Percentiles rank a stretch among this genome's conserved stretches.
Evolutionary conservation across 805 yeast species (phyloP).

Genomic region (Candida maesae): DNA sequence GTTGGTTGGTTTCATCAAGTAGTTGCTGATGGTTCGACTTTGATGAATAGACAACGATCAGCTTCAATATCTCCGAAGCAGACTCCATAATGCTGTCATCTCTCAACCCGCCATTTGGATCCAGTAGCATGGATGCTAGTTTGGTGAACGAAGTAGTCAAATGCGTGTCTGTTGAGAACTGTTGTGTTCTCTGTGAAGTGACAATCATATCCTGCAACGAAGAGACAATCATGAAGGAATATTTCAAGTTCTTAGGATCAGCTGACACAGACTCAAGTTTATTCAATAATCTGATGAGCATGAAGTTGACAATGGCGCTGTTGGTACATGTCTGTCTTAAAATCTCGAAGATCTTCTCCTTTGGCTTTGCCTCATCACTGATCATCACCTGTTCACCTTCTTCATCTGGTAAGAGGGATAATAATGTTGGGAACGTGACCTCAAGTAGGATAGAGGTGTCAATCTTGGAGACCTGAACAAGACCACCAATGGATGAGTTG

Average conservation of each 20-base stretch:
- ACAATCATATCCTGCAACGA: constrained; percentile 18
- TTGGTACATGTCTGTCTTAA: constrained; percentile 28
- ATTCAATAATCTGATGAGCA: constrained; percentile 35
- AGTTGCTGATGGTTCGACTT: constrained; percentile 40
- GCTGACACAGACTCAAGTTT: constrained; percentile 25
- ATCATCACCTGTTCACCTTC: constrained; percentile 28
- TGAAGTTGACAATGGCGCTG: constrained; percentile 33
- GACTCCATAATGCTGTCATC: constrained; percentile 23
- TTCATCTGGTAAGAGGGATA: constrained; percentile 48
- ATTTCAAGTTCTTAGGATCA: constrained; percentile 8
- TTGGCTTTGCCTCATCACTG: constrained; percentile 24
- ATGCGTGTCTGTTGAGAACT: constrained; percentile 22
- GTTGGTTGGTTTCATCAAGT: constrained; percentile 33
- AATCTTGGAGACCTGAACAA: constrained; percentile 43
- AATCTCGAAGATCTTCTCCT: constrained; percentile 26
- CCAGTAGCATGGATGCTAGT: constrained; percentile 11
- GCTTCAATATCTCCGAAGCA: constrained; percentile 32
- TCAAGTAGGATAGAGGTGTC: constrained; percentile 42
- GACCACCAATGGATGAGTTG: constrained; percentile 49
- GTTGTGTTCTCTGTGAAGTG: constrained; percentile 20
- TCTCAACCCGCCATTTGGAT: constrained; percentile 6
- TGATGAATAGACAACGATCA: constrained; percentile 31
- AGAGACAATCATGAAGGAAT: constrained; percentile 19
- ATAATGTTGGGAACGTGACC: constrained; percentile 47
- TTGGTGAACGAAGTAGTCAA: constrained; percentile 16